Conservation (phyloP, 1,139 yeast genomes). For the Citeromyces siamensis region DNA sequence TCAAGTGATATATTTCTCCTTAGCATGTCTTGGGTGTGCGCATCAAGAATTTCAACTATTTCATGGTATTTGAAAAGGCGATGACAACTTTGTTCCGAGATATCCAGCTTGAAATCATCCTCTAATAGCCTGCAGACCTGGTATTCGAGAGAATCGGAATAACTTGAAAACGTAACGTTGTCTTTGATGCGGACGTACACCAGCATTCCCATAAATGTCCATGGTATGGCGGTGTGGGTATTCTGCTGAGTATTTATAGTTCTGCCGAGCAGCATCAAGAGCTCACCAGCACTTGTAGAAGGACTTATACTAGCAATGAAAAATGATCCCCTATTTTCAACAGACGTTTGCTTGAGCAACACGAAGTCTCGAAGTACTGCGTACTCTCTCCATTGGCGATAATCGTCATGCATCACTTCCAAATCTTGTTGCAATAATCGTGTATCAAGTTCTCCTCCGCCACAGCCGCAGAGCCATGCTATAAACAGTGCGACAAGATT, state of each 20-base stretch:
- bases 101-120: neutral
- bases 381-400: neutral
- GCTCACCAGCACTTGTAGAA: neutral
- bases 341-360: neutral
- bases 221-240: neutral
- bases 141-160: neutral
- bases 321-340: neutral
- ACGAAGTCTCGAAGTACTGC: neutral
- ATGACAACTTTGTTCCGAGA: neutral
- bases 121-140: neutral
- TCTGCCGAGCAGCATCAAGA: neutral
- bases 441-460: neutral
- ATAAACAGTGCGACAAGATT: neutral
- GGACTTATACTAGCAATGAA: neutral
- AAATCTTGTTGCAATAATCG: neutral
- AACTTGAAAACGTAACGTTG: neutral
- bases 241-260: neutral
- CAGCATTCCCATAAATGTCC: neutral
- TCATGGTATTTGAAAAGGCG: neutral
- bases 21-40: neutral
- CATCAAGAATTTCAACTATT: neutral
- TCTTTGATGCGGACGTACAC: neutral
- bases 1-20: neutral
- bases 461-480: constrained; percentile 1
- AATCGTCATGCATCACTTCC: neutral